phyloP scores from a whole-genome alignment of 2,329 filamentous ascomycete genomes.

The Penicillium janthinellum region DNA sequence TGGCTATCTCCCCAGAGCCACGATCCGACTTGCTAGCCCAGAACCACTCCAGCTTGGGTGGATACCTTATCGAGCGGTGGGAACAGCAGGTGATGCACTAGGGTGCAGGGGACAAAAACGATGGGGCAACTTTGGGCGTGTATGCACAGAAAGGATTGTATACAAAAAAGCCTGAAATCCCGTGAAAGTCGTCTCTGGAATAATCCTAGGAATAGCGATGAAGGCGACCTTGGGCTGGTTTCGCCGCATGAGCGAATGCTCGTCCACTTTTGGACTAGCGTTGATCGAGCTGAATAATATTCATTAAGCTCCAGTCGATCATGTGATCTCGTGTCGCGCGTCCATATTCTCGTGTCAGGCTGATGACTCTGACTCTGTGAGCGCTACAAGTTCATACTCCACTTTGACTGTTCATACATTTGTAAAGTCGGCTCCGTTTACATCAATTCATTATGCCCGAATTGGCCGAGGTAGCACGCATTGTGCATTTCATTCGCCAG shows the following conservation, averaged over 20 bases:
- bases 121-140: not conserved
- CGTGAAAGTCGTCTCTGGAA: not conserved
- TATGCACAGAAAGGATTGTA: not conserved
- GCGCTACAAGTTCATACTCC: constrained; percentile 6
- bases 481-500: constrained; percentile 81
- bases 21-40: constrained; percentile 36
- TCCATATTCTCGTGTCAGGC: constrained; percentile 20
- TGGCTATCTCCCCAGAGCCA: constrained; percentile 24
- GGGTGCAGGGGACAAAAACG: not conserved
- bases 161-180: not conserved
- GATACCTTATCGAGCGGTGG: constrained; percentile 5
- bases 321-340: constrained; percentile 32
- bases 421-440: constrained; percentile 2
- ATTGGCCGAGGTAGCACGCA: constrained; percentile 69
- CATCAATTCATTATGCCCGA: constrained; percentile 46
- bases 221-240: not conserved
- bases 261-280: constrained; percentile 11
- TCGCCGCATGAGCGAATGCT: constrained; percentile 7
- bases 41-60: constrained; percentile 45
- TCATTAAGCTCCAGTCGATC: constrained; percentile 9
- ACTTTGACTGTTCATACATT: not conserved
- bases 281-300: constrained; percentile 12
- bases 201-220: not conserved
- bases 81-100: not conserved
- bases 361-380: not conserved